A percentile compares a stretch with the other conserved stretches of the same genome.
These are phyloP conservation scores for Penicillium sumatraense DNA, from an alignment of 2,329 filamentous ascomycete species.

Conservation along the genomic window DNA sequence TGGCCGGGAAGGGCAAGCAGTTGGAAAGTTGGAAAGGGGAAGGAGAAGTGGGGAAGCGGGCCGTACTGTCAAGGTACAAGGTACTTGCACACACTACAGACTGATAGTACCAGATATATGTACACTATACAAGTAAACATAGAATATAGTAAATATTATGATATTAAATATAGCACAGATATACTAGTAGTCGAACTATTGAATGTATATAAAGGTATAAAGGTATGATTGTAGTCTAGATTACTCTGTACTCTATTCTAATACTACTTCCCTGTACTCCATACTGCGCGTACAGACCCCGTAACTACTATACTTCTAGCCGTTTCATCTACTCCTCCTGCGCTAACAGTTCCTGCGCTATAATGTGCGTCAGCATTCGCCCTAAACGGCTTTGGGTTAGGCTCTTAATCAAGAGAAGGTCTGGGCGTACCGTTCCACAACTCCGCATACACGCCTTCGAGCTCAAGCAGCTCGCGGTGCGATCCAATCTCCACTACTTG, in stretches of 20 bases:
- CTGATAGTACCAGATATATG: too few relatives aligned
- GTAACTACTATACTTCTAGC: too few relatives aligned
- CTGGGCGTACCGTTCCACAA: slow-evolving; percentile 78
- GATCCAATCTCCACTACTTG: slow-evolving; percentile 87
- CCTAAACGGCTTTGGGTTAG: background rate
- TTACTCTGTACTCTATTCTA: background rate
- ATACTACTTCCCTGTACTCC: background rate
- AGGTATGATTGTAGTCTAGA: too few relatives aligned
- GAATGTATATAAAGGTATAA: too few relatives aligned
- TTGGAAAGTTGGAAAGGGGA: slow-evolving; percentile 5
- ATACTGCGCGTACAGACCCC: too few relatives aligned
- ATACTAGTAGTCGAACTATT: too few relatives aligned
- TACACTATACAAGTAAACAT: too few relatives aligned
- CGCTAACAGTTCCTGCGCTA: slow-evolving; percentile 66
- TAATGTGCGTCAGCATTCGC: slow-evolving; percentile 1
- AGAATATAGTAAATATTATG: too few relatives aligned
- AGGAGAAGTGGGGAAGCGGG: background rate
- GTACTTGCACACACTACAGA: background rate
- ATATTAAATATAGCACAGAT: too few relatives aligned
- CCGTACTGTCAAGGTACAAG: background rate
- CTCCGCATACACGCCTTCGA: slow-evolving; percentile 75
- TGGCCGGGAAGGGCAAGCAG: slow-evolving; percentile 6
- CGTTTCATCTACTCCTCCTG: slow-evolving; percentile 40
- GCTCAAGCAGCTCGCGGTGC: slow-evolving; percentile 80
- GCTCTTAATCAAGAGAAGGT: slow-evolving; percentile 1